Conservation (phyloP, 192 early-diverging fungal genomes). For the Paraglomus occultum region DNA sequence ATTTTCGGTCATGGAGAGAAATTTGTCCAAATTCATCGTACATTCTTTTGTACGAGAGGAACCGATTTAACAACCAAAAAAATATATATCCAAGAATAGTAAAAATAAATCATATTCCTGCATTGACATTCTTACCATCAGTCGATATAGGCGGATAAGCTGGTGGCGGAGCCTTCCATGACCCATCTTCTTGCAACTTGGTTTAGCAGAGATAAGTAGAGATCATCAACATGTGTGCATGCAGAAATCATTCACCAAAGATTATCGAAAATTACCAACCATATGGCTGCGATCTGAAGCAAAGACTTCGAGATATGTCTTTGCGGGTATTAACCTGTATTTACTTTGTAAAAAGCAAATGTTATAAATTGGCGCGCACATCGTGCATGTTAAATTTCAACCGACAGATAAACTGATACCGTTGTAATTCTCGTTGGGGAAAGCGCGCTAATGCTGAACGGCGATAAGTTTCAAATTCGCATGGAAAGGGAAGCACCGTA, state of each 20-base stretch:
- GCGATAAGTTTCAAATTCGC: constrained; percentile 13
- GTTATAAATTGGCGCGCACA: neutral
- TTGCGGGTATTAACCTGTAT: constrained; percentile 11
- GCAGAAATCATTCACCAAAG: no score
- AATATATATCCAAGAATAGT: neutral
- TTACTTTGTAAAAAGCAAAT: neutral
- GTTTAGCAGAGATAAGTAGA: no score
- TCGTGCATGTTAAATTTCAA: neutral
- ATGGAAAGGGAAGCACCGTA: constrained; percentile 15
- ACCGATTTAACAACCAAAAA: neutral
- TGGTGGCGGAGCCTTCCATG: constrained; percentile 2
- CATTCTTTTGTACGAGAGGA: neutral
- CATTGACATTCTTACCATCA: neutral
- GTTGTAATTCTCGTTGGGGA: neutral
- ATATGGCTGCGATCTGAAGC: constrained; percentile 27
- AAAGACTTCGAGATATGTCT: constrained; percentile 13
- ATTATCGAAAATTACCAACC: constrained; percentile 2
- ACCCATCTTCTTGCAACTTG: constrained; percentile 13
- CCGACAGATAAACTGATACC: neutral
- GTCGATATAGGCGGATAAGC: constrained; percentile 17
- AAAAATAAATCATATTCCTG: neutral
- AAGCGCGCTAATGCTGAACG: neutral
- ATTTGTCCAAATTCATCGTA: constrained; percentile 4
- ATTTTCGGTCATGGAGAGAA: constrained; percentile 22
- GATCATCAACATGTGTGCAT: no score